Percentiles rank a stretch among this genome's conserved stretches.
phyloP scores from a whole-genome alignment of 768 basidiomycete genomes.

The Nidularia sp. region DNA sequence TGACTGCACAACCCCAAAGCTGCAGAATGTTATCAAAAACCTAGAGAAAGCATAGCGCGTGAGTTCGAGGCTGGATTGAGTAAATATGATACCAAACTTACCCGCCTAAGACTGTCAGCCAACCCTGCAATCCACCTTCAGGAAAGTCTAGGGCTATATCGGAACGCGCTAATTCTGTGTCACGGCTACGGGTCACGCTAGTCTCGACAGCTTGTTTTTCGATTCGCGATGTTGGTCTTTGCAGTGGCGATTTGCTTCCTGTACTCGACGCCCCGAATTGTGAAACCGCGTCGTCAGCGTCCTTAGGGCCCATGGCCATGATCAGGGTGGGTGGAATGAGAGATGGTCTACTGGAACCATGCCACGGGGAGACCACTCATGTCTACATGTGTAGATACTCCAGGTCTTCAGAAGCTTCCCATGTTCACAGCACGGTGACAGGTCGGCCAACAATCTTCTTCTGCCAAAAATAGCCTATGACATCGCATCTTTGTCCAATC shows the following conservation, averaged over 20 bases:
- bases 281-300: slow-evolving; percentile 3
- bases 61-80: neutral
- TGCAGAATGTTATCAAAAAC: slow-evolving; percentile 39
- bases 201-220: slow-evolving; percentile 3
- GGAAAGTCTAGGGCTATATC: slow-evolving; percentile 22
- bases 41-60: slow-evolving; percentile 13
- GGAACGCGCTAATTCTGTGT: neutral
- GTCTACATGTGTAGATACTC: neutral
- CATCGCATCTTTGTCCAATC: no score
- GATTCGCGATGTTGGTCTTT: neutral
- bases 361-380: neutral
- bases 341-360: neutral
- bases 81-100: slow-evolving; percentile 12
- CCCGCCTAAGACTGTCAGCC: slow-evolving; percentile 46
- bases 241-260: slow-evolving; percentile 10
- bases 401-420: neutral
- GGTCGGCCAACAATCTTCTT: neutral
- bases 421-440: neutral
- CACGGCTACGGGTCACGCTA: neutral
- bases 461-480: neutral
- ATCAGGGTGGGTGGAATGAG: neutral
- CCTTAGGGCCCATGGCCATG: slow-evolving; percentile 6
- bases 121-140: slow-evolving; percentile 41
- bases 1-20: slow-evolving; percentile 45
- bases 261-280: slow-evolving; percentile 13